phyloP scores from a whole-genome alignment of 2,329 filamentous ascomycete species.

The Colletotrichum navitas region DNA sequence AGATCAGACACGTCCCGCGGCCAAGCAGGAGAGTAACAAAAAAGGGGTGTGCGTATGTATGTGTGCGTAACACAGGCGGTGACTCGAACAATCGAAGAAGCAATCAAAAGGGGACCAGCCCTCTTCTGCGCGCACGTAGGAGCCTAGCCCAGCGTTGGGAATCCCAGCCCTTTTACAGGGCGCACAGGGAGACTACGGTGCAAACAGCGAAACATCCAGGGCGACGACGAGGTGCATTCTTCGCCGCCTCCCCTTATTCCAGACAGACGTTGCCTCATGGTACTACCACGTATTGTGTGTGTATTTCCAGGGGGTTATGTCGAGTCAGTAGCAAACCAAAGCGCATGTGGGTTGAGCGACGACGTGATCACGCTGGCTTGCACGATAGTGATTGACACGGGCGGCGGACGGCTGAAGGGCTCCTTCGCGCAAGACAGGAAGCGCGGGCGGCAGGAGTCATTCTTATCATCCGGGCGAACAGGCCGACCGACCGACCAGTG shows the following conservation, averaged over 20 bases:
- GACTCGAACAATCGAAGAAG: slow-evolving; percentile 32
- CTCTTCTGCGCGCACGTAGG: not conserved
- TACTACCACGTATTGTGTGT: not conserved
- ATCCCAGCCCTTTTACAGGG: not conserved
- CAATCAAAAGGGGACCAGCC: slow-evolving; percentile 21
- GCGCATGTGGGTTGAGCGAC: slow-evolving; percentile 6
- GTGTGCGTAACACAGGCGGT: slow-evolving; percentile 22
- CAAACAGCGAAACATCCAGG: not conserved
- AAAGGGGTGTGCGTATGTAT: not conserved
- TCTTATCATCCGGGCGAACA: not conserved
- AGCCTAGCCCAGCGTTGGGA: slow-evolving; percentile 14
- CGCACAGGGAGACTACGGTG: not conserved
- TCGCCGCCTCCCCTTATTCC: slow-evolving; percentile 5
- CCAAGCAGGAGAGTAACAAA: slow-evolving; percentile 3
- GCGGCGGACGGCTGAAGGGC: slow-evolving; percentile 6
- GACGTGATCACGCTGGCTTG: not conserved
- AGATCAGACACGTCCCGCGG: not conserved
- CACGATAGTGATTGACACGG: slow-evolving; percentile 9
- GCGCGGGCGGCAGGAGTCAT: slow-evolving; percentile 5
- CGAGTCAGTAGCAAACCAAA: slow-evolving; percentile 31
- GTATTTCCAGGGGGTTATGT: slow-evolving; percentile 14
- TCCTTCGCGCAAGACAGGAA: not conserved
- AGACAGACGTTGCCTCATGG: slow-evolving; percentile 11
- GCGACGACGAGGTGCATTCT: slow-evolving; percentile 28
- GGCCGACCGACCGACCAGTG: not conserved